Conservation (phyloP, 1,284 basidiomycete species). For the Farysia itapuensis region DNA sequence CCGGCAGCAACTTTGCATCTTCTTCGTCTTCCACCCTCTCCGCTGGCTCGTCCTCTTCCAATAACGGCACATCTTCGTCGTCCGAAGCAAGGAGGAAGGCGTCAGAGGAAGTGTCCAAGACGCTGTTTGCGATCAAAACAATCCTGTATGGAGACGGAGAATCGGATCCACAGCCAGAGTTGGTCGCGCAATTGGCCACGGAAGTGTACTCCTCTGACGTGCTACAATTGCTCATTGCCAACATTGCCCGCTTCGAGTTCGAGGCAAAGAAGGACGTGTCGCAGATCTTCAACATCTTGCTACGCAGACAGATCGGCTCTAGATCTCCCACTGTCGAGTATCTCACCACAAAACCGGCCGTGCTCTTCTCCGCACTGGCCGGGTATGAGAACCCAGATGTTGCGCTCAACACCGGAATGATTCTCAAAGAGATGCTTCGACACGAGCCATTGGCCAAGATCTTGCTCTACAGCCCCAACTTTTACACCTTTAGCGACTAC, state of each 20-base stretch:
- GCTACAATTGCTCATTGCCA: slow-evolving; percentile 75
- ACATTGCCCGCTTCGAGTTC: slow-evolving; percentile 87
- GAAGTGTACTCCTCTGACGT: slow-evolving; percentile 92
- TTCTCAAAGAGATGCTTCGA: slow-evolving; percentile 92
- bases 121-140: slow-evolving; percentile 81
- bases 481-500: slow-evolving; percentile 94
- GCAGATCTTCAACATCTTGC: slow-evolving; percentile 93
- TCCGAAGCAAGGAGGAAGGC: slow-evolving; percentile 65
- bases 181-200: slow-evolving; percentile 75
- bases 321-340: slow-evolving; percentile 95
- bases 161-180: slow-evolving; percentile 71
- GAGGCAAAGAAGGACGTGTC: slow-evolving; percentile 90
- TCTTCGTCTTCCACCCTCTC: slow-evolving; percentile 5
- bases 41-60: slow-evolving; percentile 6
- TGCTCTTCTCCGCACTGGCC: slow-evolving; percentile 78
- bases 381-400: slow-evolving; percentile 90
- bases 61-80: slow-evolving; percentile 1
- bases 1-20: background rate
- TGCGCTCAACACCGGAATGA: slow-evolving; percentile 96
- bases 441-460: slow-evolving; percentile 90
- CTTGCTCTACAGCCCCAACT: slow-evolving; percentile 81
- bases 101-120: slow-evolving; percentile 83
- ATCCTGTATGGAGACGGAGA: slow-evolving; percentile 80
- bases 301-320: slow-evolving; percentile 88
- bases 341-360: slow-evolving; percentile 77